phyloP scores from a whole-genome alignment of 805 yeast genomes.

The Candida boleticola region DNA sequence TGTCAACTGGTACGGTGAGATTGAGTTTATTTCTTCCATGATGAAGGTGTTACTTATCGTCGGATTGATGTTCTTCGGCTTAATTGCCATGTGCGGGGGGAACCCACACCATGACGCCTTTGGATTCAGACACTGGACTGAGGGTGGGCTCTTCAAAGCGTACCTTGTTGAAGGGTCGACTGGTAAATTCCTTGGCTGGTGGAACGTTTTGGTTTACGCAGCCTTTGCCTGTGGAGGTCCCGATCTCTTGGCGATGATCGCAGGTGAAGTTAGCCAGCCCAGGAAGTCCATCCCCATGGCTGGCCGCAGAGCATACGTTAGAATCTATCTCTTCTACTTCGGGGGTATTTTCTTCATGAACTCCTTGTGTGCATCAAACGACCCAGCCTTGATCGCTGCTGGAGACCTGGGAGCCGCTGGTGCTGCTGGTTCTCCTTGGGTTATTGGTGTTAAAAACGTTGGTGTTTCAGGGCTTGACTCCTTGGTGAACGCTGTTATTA shows the following conservation, averaged over 20 bases:
- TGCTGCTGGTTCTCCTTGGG: conserved; percentile 39
- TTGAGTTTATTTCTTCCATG: conserved; percentile 31
- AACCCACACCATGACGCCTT: conserved; percentile 32
- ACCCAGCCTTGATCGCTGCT: conserved; percentile 27
- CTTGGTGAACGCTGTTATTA: conserved; percentile 31
- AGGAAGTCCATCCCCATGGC: conserved; percentile 33
- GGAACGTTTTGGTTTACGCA: too few relatives aligned
- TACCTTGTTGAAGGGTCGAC: conserved; percentile 26
- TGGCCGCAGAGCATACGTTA: conserved; percentile 31
- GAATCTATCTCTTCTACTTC: conserved; percentile 34
- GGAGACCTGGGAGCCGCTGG: conserved; percentile 29
- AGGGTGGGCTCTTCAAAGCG: conserved; percentile 30
- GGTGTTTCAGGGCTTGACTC: conserved; percentile 35
- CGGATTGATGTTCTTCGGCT: conserved; percentile 32
- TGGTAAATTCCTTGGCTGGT: conserved; percentile 35
- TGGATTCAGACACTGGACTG: conserved; percentile 35
- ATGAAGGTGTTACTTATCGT: conserved; percentile 32
- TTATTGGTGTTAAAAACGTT: conserved; percentile 32
- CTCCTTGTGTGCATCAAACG: conserved; percentile 30
- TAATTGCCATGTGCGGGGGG: conserved; percentile 38
- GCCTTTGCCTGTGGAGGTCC: conserved; percentile 39
- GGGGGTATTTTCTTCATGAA: conserved; percentile 40
- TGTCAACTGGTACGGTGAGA: conserved; percentile 45
- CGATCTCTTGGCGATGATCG: conserved; percentile 29
- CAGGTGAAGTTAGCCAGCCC: conserved; percentile 46